Percentiles rank a stretch among this genome's conserved stretches.
Evolutionary conservation across 2,329 filamentous ascomycete genomes (phyloP).

Genomic region (Colletotrichum destructivum): DNA sequence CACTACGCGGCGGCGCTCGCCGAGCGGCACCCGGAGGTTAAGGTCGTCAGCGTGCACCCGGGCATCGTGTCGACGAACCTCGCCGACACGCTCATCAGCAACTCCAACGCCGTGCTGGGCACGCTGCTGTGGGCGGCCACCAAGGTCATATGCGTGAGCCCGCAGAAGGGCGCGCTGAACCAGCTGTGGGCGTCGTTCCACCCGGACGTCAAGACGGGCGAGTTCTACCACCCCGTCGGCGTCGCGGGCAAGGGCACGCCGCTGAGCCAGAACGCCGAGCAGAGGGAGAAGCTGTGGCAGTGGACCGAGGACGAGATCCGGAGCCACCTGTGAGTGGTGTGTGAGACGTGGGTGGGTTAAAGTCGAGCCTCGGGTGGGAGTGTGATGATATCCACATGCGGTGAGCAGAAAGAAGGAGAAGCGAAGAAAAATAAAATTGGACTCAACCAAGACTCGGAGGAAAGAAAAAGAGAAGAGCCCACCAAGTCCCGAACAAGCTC

Average conservation of each 20-base stretch:
- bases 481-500: background rate
- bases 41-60: constrained; percentile 49
- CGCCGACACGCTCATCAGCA: constrained; percentile 67
- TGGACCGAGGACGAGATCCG: constrained; percentile 55
- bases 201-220: constrained; percentile 46
- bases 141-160: constrained; percentile 44
- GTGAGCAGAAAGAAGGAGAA: constrained; percentile 1
- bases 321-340: constrained; percentile 23
- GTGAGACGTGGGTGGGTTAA: background rate
- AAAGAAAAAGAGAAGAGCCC: background rate
- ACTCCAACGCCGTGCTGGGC: constrained; percentile 99
- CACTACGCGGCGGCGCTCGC: constrained; percentile 51
- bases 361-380: background rate
- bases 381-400: constrained; percentile 12
- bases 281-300: constrained; percentile 51
- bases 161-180: constrained; percentile 45
- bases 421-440: too few species aligned
- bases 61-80: constrained; percentile 52
- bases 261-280: constrained; percentile 46
- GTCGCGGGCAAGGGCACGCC: constrained; percentile 44
- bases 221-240: constrained; percentile 54
- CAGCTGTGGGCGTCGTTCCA: constrained; percentile 52
- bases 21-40: constrained; percentile 47
- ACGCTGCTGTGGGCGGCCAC: constrained; percentile 98
- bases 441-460: background rate